A percentile compares a stretch with the other conserved stretches of the same genome.
phyloP scores from a whole-genome alignment of 2,329 filamentous ascomycete genomes.

The Colletotrichum sojae region DNA sequence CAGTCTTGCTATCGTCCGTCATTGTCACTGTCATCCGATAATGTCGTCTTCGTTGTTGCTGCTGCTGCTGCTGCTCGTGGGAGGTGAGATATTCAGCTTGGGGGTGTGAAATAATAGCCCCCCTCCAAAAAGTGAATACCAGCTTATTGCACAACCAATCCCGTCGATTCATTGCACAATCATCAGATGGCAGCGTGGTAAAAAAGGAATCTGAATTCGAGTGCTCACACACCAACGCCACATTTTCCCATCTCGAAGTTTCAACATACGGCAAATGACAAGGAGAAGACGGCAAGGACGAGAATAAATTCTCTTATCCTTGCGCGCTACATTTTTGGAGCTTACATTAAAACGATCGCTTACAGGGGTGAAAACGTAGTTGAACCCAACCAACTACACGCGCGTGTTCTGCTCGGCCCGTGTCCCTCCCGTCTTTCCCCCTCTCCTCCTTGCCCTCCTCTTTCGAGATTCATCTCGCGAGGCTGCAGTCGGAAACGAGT shows the following conservation, averaged over 20 bases:
- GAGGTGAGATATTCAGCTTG: no score
- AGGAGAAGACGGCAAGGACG: not conserved
- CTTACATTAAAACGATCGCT: slow-evolving; percentile 40
- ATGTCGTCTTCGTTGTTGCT: no score
- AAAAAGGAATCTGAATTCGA: not conserved
- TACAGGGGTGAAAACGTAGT: slow-evolving; percentile 33
- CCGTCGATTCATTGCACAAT: no score
- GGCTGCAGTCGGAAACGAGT: slow-evolving; percentile 6
- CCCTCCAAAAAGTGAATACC: not conserved
- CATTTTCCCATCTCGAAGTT: not conserved
- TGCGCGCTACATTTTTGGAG: slow-evolving; percentile 9
- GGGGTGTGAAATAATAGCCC: not conserved
- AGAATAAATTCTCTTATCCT: slow-evolving; percentile 11
- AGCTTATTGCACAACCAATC: no score
- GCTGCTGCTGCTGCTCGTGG: no score
- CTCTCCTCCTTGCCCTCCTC: slow-evolving; percentile 18
- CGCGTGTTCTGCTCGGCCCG: not conserved
- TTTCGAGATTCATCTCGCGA: not conserved
- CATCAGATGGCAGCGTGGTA: not conserved
- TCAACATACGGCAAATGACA: not conserved
- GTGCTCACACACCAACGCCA: slow-evolving; percentile 5
- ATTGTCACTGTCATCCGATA: no score
- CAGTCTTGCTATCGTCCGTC: no score
- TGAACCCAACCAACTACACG: slow-evolving; percentile 36
- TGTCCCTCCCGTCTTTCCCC: slow-evolving; percentile 18